Evolutionary conservation across 106 monocot genomes (phyloP).

Genomic region (Dioscorea alata): DNA sequence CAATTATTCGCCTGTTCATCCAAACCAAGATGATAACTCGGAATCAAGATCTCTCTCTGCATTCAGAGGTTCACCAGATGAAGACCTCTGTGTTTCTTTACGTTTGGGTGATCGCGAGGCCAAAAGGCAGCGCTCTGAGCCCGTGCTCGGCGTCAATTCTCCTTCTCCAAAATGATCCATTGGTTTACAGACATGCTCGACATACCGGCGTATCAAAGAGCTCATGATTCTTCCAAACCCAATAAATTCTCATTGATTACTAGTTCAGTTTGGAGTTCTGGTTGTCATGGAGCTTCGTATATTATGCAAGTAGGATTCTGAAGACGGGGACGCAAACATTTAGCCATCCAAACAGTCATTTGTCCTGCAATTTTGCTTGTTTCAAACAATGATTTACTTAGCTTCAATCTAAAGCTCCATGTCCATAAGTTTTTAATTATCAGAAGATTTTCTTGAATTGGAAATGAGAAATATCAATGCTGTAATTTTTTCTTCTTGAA

Average conservation of each 20-base stretch:
- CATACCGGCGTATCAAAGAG: neutral
- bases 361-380: neutral
- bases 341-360: neutral
- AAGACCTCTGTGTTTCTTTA: constrained; percentile 22
- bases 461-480: neutral
- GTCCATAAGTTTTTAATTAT: neutral
- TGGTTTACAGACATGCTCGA: neutral
- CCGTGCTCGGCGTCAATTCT: constrained; percentile 7
- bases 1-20: constrained; percentile 4
- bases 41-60: constrained; percentile 6
- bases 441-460: neutral
- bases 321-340: neutral
- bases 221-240: no score
- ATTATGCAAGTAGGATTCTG: neutral
- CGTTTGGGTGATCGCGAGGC: constrained; percentile 11
- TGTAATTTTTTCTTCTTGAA: neutral
- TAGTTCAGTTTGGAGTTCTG: neutral
- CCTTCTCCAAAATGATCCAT: neutral
- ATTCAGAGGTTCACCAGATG: constrained; percentile 2
- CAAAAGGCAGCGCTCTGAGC: constrained; percentile 32
- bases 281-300: neutral
- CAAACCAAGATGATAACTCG: constrained; percentile 8
- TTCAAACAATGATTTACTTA: neutral
- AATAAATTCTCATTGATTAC: neutral
- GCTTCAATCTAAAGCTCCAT: neutral